These are phyloP conservation scores for Fusarium austroafricanum DNA, from an alignment of 2,329 filamentous ascomycete genomes.

Conservation along the genomic window DNA sequence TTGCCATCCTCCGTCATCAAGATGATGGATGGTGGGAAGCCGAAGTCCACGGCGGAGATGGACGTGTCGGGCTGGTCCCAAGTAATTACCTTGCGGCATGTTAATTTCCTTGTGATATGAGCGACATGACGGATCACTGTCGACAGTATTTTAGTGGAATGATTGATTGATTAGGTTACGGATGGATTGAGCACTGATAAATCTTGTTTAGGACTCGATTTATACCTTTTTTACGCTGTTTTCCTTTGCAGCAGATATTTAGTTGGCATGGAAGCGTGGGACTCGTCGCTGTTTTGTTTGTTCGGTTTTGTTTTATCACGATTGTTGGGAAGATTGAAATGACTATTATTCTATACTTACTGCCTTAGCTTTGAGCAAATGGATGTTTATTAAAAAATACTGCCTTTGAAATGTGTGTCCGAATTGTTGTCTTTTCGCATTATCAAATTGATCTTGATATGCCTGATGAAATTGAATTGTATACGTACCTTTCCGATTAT, in stretches of 20 bases:
- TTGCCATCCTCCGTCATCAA: conserved; percentile 89
- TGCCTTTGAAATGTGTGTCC: neutral
- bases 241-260: conserved; percentile 3
- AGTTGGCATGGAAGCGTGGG: conserved; percentile 31
- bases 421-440: neutral
- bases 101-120: conserved; percentile 45
- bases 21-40: conserved; percentile 99
- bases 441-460: neutral
- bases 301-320: conserved; percentile 23
- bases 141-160: neutral
- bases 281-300: conserved; percentile 12
- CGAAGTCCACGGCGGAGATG: conserved; percentile 79
- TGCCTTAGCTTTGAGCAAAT: neutral
- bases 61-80: conserved; percentile 70
- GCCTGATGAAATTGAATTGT: neutral
- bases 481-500: conserved; percentile 37
- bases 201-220: conserved; percentile 30
- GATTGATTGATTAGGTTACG: conserved; percentile 8
- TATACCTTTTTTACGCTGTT: conserved; percentile 34
- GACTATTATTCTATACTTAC: conserved; percentile 24
- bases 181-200: conserved; percentile 6
- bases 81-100: conserved; percentile 74
- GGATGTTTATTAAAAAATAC: neutral
- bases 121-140: conserved; percentile 18
- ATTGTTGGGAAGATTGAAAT: conserved; percentile 39